Evolutionary conservation across 2,329 filamentous ascomycete species (phyloP), one percentile per base, ranked within the genome.

Genomic region (Allantophomopsis lycopodina): DNA sequence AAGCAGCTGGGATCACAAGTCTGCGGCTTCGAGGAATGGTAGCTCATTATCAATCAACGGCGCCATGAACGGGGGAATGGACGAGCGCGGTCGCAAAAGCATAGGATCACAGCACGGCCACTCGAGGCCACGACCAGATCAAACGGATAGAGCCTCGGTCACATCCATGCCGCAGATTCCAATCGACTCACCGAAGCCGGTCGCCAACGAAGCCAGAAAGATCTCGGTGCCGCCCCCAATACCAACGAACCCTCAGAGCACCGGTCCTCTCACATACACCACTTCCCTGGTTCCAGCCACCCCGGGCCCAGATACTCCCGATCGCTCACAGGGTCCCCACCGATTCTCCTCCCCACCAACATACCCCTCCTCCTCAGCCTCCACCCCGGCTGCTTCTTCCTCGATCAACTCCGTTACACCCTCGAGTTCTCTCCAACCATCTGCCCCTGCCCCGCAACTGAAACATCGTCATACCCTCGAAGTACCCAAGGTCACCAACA

Each of bases 381-480:
- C 55, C 21, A 50, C 59, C 14, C 56, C 56, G 33, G 54, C 60
- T 31, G 59, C 57, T 21, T 55, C 61, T 21, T 64, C 37, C 68
- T 11, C 61, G 69, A 1, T 69, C 73, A n/a, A 62, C 62, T 28
- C 56, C 60, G 3, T 61, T 68, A 42, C 57, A 68, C n/a, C 48
- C 12, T 38, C 47, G 11, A 46, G 33, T 28, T 50, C 51, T 13
- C 38, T 41, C 15, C 46, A 42, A 35, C 68, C 77, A 32, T 64
- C 73, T 7, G 66, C 68, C 12, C 63, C 66, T 23, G 7, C 23
- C 3, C 60, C 71, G 15, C 71, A 73, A 40, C 63, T 89, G 37
- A 81, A 82, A 57, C 85, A 94, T 44, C 77, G 88, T 47, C 83
- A 94, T 60, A 94, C 86, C 0, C 69, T 95, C 18, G 86, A 94